phyloP scores from a whole-genome alignment of 257 asterid species.

The Marsdenia floribunda region DNA sequence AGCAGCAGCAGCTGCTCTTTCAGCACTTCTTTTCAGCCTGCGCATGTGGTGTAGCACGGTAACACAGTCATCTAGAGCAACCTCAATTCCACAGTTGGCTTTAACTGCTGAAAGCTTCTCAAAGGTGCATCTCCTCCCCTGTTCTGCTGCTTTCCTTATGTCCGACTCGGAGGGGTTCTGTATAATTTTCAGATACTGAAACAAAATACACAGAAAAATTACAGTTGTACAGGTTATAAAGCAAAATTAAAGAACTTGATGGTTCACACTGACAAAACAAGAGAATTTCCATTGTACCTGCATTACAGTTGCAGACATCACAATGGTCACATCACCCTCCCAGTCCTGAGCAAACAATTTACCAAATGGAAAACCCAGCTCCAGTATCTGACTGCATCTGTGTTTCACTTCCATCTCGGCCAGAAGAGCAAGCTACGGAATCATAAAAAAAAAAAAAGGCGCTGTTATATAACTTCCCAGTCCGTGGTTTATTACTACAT shows the following conservation, averaged over 20 bases:
- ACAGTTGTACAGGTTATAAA: background rate
- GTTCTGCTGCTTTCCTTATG: slow-evolving; percentile 81
- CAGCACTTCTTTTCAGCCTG: slow-evolving; percentile 72
- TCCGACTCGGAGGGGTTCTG: slow-evolving; percentile 82
- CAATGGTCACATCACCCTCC: slow-evolving; percentile 96
- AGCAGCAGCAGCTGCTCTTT: slow-evolving; percentile 80
- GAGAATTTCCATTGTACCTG: slow-evolving; percentile 46
- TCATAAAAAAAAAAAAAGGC: background rate
- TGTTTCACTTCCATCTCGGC: slow-evolving; percentile 98
- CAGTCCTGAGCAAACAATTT: slow-evolving; percentile 98
- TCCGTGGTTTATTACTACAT: background rate
- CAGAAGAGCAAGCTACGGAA: slow-evolving; percentile 75
- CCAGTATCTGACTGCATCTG: slow-evolving; percentile 76
- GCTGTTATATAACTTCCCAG: too few species aligned
- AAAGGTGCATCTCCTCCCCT: slow-evolving; percentile 94
- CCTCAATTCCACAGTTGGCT: slow-evolving; percentile 94
- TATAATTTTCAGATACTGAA: slow-evolving; percentile 71
- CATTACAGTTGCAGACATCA: slow-evolving; percentile 92
- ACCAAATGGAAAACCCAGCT: slow-evolving; percentile 86
- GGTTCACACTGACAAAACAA: background rate
- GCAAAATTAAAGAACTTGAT: background rate
- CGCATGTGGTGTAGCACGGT: slow-evolving; percentile 90
- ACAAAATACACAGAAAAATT: background rate
- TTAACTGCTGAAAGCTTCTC: slow-evolving; percentile 92
- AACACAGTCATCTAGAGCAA: slow-evolving; percentile 86